phyloP scores from a whole-genome alignment of 768 basidiomycete genomes.

The Russula emetica region DNA sequence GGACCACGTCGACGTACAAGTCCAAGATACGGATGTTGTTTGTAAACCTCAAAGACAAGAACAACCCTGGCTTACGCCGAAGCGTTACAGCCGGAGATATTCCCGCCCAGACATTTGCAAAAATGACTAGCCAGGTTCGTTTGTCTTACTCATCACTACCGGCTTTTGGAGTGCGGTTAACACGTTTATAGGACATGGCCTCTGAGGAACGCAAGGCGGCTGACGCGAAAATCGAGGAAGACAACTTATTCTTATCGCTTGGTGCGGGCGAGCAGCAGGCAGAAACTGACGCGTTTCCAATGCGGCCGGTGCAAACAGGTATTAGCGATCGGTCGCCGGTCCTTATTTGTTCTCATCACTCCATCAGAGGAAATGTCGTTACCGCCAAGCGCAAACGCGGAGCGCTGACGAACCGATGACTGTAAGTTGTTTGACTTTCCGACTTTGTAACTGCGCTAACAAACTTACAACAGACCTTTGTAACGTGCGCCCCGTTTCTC shows the following conservation, averaged over 20 bases:
- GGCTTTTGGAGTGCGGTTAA: too few relatives aligned
- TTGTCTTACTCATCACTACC: neutral
- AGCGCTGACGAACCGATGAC: slow-evolving; percentile 99
- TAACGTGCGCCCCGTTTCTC: slow-evolving; percentile 53
- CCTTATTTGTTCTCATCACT: slow-evolving; percentile 2
- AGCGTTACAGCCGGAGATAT: slow-evolving; percentile 82
- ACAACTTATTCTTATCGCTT: slow-evolving; percentile 87
- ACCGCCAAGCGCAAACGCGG: slow-evolving; percentile 94
- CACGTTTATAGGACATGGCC: slow-evolving; percentile 97
- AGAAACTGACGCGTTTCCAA: slow-evolving; percentile 98
- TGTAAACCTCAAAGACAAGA: slow-evolving; percentile 93
- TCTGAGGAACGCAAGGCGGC: slow-evolving; percentile 85
- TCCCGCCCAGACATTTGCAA: slow-evolving; percentile 60
- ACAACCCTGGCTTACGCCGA: slow-evolving; percentile 82
- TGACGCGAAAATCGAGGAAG: slow-evolving; percentile 73
- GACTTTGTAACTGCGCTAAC: slow-evolving; percentile 21
- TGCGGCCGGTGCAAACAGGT: slow-evolving; percentile 92
- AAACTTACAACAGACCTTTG: slow-evolving; percentile 60
- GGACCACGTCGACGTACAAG: slow-evolving; percentile 52
- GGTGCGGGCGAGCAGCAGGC: slow-evolving; percentile 87
- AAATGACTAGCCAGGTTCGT: slow-evolving; percentile 77
- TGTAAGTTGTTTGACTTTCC: slow-evolving; percentile 41
- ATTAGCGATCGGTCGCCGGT: slow-evolving; percentile 21
- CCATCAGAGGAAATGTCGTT: slow-evolving; percentile 73
- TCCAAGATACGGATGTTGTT: slow-evolving; percentile 81